Percentiles rank a stretch among this genome's conserved stretches.
Conservation (phyloP, 2,329 filamentous ascomycete genomes). For the Arthroderma sp. region DNA sequence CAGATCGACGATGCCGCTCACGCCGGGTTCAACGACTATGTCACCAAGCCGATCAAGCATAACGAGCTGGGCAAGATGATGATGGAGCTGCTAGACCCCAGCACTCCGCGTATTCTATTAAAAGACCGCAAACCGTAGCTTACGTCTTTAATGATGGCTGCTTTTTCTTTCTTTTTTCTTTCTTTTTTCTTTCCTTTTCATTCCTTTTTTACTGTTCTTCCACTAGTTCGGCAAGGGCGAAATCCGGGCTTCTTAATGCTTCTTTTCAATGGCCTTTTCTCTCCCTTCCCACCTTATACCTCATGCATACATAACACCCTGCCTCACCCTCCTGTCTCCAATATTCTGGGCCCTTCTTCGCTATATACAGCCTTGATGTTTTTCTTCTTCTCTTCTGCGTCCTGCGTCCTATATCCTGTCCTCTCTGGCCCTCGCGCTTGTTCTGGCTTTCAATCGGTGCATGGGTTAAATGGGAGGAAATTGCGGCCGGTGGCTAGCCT, state of each 20-base stretch:
- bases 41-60: constrained; percentile 40
- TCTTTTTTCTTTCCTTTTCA: background rate
- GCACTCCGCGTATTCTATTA: constrained; percentile 24
- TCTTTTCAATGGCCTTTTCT: background rate
- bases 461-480: background rate
- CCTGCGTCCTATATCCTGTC: background rate
- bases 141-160: background rate
- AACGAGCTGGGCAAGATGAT: constrained; percentile 40
- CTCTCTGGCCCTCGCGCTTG: constrained; percentile 1
- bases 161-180: background rate
- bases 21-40: constrained; percentile 40
- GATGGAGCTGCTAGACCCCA: constrained; percentile 37
- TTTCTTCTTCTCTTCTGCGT: background rate
- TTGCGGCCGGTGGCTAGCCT: background rate
- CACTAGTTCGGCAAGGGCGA: background rate
- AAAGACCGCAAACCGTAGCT: constrained; percentile 24
- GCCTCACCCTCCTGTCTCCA: background rate
- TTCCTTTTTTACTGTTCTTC: background rate
- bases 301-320: background rate
- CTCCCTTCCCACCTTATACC: background rate
- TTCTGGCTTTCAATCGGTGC: constrained; percentile 3
- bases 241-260: background rate
- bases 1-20: constrained; percentile 36
- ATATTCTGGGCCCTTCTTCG: background rate
- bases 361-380: background rate